Evolutionary conservation across 1,284 basidiomycete genomes (phyloP).

Genomic region (Wallemia mellicola): DNA sequence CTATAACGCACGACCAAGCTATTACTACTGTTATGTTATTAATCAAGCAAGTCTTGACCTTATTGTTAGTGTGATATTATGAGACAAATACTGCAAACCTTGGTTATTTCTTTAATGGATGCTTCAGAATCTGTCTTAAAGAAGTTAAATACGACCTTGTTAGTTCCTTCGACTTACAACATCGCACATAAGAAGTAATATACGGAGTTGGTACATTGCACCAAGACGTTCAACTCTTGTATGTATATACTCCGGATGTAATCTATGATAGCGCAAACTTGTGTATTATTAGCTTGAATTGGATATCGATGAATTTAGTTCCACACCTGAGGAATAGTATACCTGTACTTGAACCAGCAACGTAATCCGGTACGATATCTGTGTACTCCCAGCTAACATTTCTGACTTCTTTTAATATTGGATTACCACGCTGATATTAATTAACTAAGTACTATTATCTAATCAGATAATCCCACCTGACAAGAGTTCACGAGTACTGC

Average conservation of each 20-base stretch:
- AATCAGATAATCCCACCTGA: slow-evolving; percentile 20
- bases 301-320: not conserved
- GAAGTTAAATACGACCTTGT: not conserved
- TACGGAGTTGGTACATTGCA: slow-evolving; percentile 45
- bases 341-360: slow-evolving; percentile 85
- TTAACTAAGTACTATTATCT: slow-evolving; percentile 1
- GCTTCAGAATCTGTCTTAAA: slow-evolving; percentile 64
- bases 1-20: slow-evolving; percentile 47
- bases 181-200: slow-evolving; percentile 77
- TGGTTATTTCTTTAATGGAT: slow-evolving; percentile 70
- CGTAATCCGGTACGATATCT: slow-evolving; percentile 75
- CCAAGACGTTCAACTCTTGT: slow-evolving; percentile 61
- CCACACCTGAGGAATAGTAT: slow-evolving; percentile 58
- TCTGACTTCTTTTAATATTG: slow-evolving; percentile 48
- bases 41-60: slow-evolving; percentile 54
- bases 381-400: slow-evolving; percentile 82
- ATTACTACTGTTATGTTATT: slow-evolving; percentile 79
- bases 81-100: slow-evolving; percentile 22
- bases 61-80: slow-evolving; percentile 1
- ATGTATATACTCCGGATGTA: slow-evolving; percentile 93
- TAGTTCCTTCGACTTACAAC: slow-evolving; percentile 28
- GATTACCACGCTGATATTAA: slow-evolving; percentile 42
- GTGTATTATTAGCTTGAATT: not conserved
- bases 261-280: slow-evolving; percentile 74
- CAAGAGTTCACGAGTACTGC: slow-evolving; percentile 38